Base-by-base conservation (phyloP, 139 green algal species). In the Chlorella sp. region DNA sequence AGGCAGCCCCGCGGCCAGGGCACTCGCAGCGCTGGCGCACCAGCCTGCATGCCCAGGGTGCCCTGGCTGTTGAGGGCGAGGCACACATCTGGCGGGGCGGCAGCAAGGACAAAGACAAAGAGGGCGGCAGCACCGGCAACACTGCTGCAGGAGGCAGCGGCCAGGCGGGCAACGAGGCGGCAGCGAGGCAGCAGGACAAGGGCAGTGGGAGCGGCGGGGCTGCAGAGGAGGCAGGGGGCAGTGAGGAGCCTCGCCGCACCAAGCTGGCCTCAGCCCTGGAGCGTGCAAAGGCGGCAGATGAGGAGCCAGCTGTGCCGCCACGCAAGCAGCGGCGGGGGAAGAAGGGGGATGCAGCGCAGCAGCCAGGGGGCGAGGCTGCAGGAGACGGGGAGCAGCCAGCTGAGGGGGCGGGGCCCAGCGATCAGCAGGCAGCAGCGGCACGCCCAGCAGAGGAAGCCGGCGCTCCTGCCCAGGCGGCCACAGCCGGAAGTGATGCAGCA, bases 11-110 rank as follows among this genome's bases (percentile, higher is more conserved):
- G 22, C 19, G 4, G 14, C 30, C 70, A 70, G 8, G 51, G 51
- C 69, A 41, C 11, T 60, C 16, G 51, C 43, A 83, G 38, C 75
- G 48, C 28, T 83, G 77, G 77, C 84, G 90, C 56, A 86, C 87
- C 41, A 84, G 80, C 19, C 80, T 92, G 76, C 90, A 93, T 48
- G 86, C 84, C 13, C 88, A 94, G 87, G 91, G 91, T 5, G 91
- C 91, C 13, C 87, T 94, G 82, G 91, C 91, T 19, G 91, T 94
- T 76, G 89, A 93, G 77, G 91, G 91, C 17, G 91, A 94, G 88
- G 91, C 89, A 3, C 58, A 86, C 38, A 64, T 94, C 43, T 94
- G 91, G 91, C 80, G 58, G 28, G 51, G 44, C 5, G 81, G 81
- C 36, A 17, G 48, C 80, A 78, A 54, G 32, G 65, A 82, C 22